Percentiles rank a stretch among this genome's conserved stretches.
phyloP scores from a whole-genome alignment of 2,329 filamentous ascomycete species.

The Colletotrichum orchidophilum region DNA sequence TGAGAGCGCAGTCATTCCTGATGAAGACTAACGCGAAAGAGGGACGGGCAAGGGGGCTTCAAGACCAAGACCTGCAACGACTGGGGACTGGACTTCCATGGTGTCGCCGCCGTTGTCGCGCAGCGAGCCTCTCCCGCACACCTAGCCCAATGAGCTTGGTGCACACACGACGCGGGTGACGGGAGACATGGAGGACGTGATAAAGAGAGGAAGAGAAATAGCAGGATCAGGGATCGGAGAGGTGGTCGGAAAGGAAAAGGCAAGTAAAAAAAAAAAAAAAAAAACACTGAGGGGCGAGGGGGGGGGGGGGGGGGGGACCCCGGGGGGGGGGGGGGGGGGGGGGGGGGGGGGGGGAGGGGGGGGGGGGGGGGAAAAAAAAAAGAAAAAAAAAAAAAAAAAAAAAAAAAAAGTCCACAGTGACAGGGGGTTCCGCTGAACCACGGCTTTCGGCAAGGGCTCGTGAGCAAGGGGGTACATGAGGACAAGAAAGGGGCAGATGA shows the following conservation, averaged over 20 bases:
- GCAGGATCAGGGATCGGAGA: conserved; percentile 24
- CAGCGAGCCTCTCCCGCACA: conserved; percentile 17
- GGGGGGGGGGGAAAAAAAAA: conserved; percentile 34
- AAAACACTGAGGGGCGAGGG: too few species aligned
- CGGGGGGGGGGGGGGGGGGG: too few species aligned
- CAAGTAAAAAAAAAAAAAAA: not conserved
- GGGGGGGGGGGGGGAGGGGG: too few species aligned
- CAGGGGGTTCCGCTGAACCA: conserved; percentile 30
- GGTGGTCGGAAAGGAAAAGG: conserved; percentile 34
- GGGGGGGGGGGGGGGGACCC: too few species aligned
- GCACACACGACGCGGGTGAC: not conserved
- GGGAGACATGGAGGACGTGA: not conserved
- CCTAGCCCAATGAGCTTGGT: conserved; percentile 12
- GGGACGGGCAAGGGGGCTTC: not conserved
- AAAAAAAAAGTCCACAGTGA: conserved; percentile 38
- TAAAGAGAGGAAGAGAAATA: conserved; percentile 10
- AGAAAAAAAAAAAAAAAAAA: conserved; percentile 6
- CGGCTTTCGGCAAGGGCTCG: conserved; percentile 27
- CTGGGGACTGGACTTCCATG: conserved; percentile 6
- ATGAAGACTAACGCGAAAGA: conserved; percentile 10
- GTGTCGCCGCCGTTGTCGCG: conserved; percentile 32
- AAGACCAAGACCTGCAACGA: conserved; percentile 9
- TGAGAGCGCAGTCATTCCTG: conserved; percentile 2
- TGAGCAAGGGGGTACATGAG: conserved; percentile 4
- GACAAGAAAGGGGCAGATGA: conserved; percentile 12